These are phyloP conservation scores for Saccharomyces cerevisiae DNA, from an alignment of 805 yeast genomes.

Conservation along the genomic window DNA sequence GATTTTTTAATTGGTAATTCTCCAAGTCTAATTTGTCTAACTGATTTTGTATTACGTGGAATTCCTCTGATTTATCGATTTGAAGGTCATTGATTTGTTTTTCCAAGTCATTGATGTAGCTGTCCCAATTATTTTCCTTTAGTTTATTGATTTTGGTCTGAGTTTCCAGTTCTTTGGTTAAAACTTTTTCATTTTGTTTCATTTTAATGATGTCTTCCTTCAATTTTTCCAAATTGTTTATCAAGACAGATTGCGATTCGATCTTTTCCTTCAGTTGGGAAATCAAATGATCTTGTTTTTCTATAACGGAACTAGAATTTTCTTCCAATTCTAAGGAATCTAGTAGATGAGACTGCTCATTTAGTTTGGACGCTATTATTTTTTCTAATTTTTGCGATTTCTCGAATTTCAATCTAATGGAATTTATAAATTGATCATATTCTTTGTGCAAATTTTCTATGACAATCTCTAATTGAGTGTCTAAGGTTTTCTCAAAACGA, in stretches of 20 bases:
- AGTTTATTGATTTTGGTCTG: constrained; percentile 10
- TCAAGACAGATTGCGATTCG: background rate
- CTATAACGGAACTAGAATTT: background rate
- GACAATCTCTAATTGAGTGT: constrained; percentile 22
- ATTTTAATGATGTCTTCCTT: constrained; percentile 4
- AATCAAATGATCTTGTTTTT: background rate
- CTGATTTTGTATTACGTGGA: constrained; percentile 7
- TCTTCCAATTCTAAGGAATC: constrained; percentile 5
- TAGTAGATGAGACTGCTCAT: constrained; percentile 9
- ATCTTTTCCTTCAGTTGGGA: constrained; percentile 9
- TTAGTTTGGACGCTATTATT: constrained; percentile 15
- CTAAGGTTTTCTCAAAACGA: constrained; percentile 8
- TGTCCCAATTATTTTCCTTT: constrained; percentile 22
- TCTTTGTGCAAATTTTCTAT: constrained; percentile 25
- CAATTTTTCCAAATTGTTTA: constrained; percentile 6
- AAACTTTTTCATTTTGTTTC: constrained; percentile 8
- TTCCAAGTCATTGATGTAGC: constrained; percentile 17
- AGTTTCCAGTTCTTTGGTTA: constrained; percentile 10
- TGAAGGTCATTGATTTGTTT: constrained; percentile 8
- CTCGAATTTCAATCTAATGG: constrained; percentile 17
- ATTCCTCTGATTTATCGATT: constrained; percentile 7
- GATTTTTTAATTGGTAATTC: constrained; percentile 16
- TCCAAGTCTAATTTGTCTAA: constrained; percentile 19
- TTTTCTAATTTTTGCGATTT: constrained; percentile 14
- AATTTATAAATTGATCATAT: constrained; percentile 23